Evolutionary conservation across 495 filamentous ascomycete species (phyloP).

Genomic region (Penicillium odoratum): DNA sequence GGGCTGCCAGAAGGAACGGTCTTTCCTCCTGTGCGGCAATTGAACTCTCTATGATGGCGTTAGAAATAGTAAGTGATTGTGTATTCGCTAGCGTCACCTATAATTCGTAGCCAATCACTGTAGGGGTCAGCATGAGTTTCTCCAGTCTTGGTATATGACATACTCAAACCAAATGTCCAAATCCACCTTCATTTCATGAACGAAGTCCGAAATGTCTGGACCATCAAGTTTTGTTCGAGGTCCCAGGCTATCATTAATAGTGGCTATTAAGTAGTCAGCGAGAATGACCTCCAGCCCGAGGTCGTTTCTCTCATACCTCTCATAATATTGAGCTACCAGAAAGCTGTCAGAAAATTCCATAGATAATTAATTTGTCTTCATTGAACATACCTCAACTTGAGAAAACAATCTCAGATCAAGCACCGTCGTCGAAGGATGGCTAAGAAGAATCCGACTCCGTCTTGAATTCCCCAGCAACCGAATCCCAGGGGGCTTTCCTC

Average conservation of each 20-base stretch:
- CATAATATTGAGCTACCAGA: conserved; percentile 38
- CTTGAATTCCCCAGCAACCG: conserved; percentile 39
- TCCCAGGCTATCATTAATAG: conserved; percentile 35
- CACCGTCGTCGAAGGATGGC: conserved; percentile 41
- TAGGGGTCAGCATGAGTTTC: conserved; percentile 10
- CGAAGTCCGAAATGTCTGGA: conserved; percentile 37
- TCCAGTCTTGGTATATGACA: conserved; percentile 1
- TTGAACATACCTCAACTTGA: conserved; percentile 48
- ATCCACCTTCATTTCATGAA: conserved; percentile 47
- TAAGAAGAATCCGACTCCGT: conserved; percentile 44
- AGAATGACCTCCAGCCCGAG: neutral
- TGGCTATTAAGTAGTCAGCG: conserved; percentile 17
- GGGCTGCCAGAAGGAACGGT: conserved; percentile 37
- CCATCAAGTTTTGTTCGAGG: conserved; percentile 21
- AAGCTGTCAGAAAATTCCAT: conserved; percentile 9
- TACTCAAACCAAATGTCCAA: conserved; percentile 50
- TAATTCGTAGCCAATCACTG: conserved; percentile 49
- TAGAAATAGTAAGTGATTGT: neutral
- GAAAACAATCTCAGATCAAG: conserved; percentile 52
- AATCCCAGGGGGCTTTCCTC: conserved; percentile 49
- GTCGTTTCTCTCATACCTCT: conserved; percentile 28
- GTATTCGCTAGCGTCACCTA: conserved; percentile 28
- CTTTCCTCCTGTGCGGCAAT: conserved; percentile 31
- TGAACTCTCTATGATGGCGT: conserved; percentile 16
- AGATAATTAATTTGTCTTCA: neutral